phyloP scores from a whole-genome alignment of 192 early-diverging fungal genomes.

The Jimgerdemannia lactiflua region DNA sequence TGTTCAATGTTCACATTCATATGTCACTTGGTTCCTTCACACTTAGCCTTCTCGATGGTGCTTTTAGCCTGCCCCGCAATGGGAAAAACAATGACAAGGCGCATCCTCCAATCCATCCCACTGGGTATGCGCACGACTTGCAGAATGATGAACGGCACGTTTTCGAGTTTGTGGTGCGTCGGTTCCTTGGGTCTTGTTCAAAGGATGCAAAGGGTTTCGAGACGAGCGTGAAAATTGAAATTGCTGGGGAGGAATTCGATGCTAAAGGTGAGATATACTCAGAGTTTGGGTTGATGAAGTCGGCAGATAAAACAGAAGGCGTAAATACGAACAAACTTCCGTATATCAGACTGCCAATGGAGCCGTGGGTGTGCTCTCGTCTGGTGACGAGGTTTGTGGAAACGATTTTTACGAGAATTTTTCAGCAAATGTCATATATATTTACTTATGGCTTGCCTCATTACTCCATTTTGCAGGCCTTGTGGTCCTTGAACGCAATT shows the following conservation, averaged over 20 bases:
- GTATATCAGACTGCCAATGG: neutral
- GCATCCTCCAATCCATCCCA: constrained; percentile 98
- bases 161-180: constrained; percentile 84
- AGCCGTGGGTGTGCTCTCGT: neutral
- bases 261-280: constrained; percentile 46
- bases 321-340: neutral
- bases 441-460: too few species aligned
- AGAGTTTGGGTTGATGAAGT: too few species aligned
- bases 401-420: too few species aligned
- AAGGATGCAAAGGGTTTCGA: constrained; percentile 85
- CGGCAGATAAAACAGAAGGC: neutral
- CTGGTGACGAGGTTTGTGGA: too few species aligned
- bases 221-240: constrained; percentile 66
- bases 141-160: constrained; percentile 66
- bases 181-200: constrained; percentile 93
- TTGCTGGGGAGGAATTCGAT: constrained; percentile 76
- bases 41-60: constrained; percentile 58
- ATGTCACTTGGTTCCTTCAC: constrained; percentile 7
- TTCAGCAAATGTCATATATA: too few species aligned
- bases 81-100: constrained; percentile 93
- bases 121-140: constrained; percentile 49
- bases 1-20: neutral
- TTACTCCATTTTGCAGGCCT: constrained; percentile 49
- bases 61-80: constrained; percentile 69
- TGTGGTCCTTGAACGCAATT: constrained; percentile 80